Percentiles rank a stretch among this genome's conserved stretches.
Conservation (phyloP, 495 filamentous ascomycete genomes). For the Penicillium argentinense region DNA sequence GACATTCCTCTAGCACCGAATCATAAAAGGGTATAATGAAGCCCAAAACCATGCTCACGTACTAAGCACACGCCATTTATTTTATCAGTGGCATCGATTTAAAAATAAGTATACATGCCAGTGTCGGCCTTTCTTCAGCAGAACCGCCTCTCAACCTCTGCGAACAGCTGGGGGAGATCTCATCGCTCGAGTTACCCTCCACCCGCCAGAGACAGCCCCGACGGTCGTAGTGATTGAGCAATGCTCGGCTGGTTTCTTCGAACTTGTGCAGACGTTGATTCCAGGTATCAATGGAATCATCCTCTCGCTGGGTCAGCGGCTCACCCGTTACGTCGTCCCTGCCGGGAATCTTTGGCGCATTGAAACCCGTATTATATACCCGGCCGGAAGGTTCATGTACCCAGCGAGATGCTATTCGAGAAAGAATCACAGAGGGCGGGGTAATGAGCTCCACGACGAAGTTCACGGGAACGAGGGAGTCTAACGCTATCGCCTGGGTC, state of each 20-base stretch:
- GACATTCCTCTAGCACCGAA: conserved; percentile 1
- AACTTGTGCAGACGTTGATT: conserved; percentile 75
- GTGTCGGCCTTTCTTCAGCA: conserved; percentile 25
- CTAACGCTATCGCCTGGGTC: conserved; percentile 72
- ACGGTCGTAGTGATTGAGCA: conserved; percentile 85
- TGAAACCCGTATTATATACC: conserved; percentile 92
- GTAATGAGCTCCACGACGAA: conserved; percentile 66
- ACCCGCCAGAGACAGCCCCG: conserved; percentile 89
- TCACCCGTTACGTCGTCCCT: conserved; percentile 93
- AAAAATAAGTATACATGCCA: conserved; percentile 23
- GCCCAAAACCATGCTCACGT: conserved; percentile 1
- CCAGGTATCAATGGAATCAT: conserved; percentile 88
- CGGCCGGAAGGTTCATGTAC: conserved; percentile 90
- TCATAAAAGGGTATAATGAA: conserved; percentile 14
- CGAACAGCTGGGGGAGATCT: conserved; percentile 85
- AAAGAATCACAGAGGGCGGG: conserved; percentile 71
- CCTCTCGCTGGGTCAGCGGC: conserved; percentile 72
- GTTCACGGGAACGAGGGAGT: conserved; percentile 83
- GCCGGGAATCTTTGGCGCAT: conserved; percentile 76
- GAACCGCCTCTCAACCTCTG: conserved; percentile 79
- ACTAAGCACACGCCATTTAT: neutral
- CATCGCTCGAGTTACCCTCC: conserved; percentile 82
- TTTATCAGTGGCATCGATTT: conserved; percentile 6
- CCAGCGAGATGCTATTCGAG: conserved; percentile 87
- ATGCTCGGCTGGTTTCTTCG: conserved; percentile 77